Percentiles rank a stretch among this genome's conserved stretches.
Conservation (phyloP, 2,329 filamentous ascomycete genomes). For the Fusarium sp. region DNA sequence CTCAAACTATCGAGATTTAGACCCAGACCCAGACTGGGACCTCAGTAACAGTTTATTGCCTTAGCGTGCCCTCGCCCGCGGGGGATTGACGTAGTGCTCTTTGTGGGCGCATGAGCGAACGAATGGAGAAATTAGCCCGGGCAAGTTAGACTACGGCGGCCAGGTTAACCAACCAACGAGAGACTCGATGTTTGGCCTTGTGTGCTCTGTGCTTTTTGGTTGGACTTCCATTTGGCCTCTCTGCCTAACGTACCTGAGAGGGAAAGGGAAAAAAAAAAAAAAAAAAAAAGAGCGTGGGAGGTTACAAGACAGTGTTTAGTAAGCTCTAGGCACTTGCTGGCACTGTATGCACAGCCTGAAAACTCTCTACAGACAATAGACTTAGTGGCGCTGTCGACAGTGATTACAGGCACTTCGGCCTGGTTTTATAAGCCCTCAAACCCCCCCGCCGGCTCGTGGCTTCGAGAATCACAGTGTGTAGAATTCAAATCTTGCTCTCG, state of each 20-base stretch:
- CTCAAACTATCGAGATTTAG: slow-evolving; percentile 21
- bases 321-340: background rate
- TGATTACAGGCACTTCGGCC: background rate
- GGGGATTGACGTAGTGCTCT: slow-evolving; percentile 37
- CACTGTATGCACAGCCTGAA: slow-evolving; percentile 31
- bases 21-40: slow-evolving; percentile 1
- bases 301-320: slow-evolving; percentile 16
- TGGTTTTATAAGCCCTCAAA: background rate
- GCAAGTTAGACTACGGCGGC: slow-evolving; percentile 1
- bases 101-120: slow-evolving; percentile 34
- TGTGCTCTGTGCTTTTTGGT: slow-evolving; percentile 13
- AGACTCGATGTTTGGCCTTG: slow-evolving; percentile 17
- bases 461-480: slow-evolving; percentile 31
- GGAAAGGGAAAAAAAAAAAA: background rate
- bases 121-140: slow-evolving; percentile 30
- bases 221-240: slow-evolving; percentile 6
- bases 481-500: slow-evolving; percentile 27
- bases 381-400: slow-evolving; percentile 3
- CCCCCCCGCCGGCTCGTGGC: background rate
- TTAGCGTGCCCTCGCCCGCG: slow-evolving; percentile 42
- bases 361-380: slow-evolving; percentile 8
- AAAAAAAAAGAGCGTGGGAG: slow-evolving; percentile 16
- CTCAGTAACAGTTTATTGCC: slow-evolving; percentile 10
- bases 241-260: background rate
- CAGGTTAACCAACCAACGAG: slow-evolving; percentile 29